These are phyloP conservation scores for Cladophialophora chaetospira DNA, from an alignment of 2,329 filamentous ascomycete species.

Conservation along the genomic window DNA sequence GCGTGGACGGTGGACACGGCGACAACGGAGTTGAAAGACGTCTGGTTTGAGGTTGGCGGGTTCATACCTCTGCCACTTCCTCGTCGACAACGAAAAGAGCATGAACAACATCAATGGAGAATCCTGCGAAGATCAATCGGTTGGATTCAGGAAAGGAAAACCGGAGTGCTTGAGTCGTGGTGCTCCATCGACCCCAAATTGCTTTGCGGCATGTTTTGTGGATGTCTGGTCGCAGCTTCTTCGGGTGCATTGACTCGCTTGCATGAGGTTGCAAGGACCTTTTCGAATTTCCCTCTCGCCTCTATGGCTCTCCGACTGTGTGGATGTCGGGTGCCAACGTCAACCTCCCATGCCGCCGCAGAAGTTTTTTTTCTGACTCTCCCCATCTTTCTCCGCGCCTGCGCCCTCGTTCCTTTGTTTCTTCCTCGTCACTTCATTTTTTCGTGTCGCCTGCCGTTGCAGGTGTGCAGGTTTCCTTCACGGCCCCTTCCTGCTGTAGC, in stretches of 20 bases:
- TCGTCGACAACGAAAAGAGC: no score
- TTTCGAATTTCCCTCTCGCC: slow-evolving; percentile 22
- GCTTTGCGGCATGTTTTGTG: background rate
- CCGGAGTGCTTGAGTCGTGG: background rate
- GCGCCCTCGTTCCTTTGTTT: slow-evolving; percentile 23
- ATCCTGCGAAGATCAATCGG: no score
- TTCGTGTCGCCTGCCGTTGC: slow-evolving; percentile 25
- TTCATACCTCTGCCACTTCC: no score
- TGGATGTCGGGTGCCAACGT: slow-evolving; percentile 18
- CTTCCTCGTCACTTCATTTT: slow-evolving; percentile 25
- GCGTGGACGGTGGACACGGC: background rate
- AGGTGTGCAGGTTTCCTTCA: slow-evolving; percentile 10
- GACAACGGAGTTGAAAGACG: background rate
- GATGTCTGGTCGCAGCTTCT: background rate
- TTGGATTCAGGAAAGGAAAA: background rate
- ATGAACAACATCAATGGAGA: no score
- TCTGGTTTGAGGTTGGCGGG: no score
- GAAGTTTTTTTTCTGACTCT: slow-evolving; percentile 21
- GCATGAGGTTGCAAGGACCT: slow-evolving; percentile 2
- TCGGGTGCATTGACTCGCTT: slow-evolving; percentile 6
- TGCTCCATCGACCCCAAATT: background rate
- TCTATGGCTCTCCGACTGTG: background rate
- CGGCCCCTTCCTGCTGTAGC: background rate
- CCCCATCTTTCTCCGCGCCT: slow-evolving; percentile 10
- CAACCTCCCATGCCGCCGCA: slow-evolving; percentile 15